Evolutionary conservation across 345 rosid species (phyloP).

Genomic region (Salix udensis): DNA sequence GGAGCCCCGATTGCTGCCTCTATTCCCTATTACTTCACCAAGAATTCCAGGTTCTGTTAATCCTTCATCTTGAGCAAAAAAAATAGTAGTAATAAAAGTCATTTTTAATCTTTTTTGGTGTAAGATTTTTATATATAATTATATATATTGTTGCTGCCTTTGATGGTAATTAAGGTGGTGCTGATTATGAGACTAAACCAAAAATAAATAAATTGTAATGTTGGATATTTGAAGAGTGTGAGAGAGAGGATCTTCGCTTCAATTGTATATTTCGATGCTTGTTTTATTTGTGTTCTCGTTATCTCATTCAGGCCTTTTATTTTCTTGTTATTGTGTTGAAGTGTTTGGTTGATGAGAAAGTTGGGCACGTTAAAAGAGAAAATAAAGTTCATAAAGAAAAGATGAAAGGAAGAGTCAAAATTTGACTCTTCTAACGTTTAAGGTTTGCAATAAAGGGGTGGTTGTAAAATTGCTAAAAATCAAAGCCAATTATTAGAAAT

Average conservation of each 20-base stretch:
- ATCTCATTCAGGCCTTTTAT: not conserved
- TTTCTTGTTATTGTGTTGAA: not conserved
- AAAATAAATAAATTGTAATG: conserved; percentile 18
- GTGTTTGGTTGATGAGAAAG: conserved; percentile 18
- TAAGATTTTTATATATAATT: conserved; percentile 31
- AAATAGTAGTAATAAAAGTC: not conserved
- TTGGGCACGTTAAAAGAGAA: not conserved
- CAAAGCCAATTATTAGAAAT: not conserved
- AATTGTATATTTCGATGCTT: conserved; percentile 26
- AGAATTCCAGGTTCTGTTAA: conserved; percentile 64
- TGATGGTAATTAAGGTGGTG: conserved; percentile 20
- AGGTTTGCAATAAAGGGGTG: not conserved
- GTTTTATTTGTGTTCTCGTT: not conserved
- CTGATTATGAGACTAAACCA: conserved; percentile 13
- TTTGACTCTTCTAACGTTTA: not conserved
- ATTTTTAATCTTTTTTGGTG: conserved; percentile 9
- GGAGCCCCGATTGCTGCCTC: conserved; percentile 80
- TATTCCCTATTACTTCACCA: conserved; percentile 85
- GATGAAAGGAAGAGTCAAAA: not conserved
- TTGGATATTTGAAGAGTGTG: conserved; percentile 27
- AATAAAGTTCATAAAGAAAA: not conserved
- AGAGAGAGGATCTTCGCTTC: conserved; percentile 33
- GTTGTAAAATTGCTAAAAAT: not conserved
- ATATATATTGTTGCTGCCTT: conserved; percentile 27
- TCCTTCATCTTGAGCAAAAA: conserved; percentile 32